Percentiles rank a stretch among this genome's conserved stretches.
These are phyloP conservation scores for Mycena crocata DNA, from an alignment of 768 basidiomycete species.

Conservation along the genomic window DNA sequence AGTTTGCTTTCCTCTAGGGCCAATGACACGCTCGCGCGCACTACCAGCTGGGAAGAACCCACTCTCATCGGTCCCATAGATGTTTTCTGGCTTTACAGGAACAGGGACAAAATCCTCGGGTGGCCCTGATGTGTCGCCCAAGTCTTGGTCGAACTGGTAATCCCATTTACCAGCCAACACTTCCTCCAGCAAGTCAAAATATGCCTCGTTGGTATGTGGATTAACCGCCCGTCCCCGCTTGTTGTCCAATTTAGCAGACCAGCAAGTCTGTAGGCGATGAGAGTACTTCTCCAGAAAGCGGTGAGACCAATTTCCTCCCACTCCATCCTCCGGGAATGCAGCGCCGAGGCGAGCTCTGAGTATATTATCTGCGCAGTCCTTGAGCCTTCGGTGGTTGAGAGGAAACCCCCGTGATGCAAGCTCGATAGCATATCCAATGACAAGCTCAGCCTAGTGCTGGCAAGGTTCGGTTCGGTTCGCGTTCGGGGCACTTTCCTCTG, in stretches of 20 bases:
- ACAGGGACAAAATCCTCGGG: not conserved
- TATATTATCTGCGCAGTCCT: constrained; percentile 38
- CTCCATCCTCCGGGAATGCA: constrained; percentile 29
- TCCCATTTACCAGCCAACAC: constrained; percentile 22
- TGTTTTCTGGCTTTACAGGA: constrained; percentile 26
- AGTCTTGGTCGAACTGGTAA: constrained; percentile 20
- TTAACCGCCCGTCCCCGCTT: constrained; percentile 43
- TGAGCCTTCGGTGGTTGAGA: constrained; percentile 37
- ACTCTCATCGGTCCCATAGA: constrained; percentile 40
- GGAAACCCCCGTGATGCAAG: constrained; percentile 44
- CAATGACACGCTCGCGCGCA: constrained; percentile 30
- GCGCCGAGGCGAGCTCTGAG: constrained; percentile 29
- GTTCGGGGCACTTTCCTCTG: no score
- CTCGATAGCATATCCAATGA: constrained; percentile 33
- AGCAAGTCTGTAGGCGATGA: constrained; percentile 29
- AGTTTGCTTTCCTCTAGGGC: not conserved
- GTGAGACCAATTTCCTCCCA: constrained; percentile 41
- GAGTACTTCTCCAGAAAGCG: constrained; percentile 39
- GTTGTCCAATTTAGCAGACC: constrained; percentile 37
- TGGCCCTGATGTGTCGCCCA: not conserved
- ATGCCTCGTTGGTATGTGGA: constrained; percentile 39
- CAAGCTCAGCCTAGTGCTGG: no score
- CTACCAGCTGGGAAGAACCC: constrained; percentile 35
- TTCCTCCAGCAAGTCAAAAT: constrained; percentile 38
- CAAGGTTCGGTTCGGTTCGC: no score